These are phyloP conservation scores for Coniella lustricola DNA, from an alignment of 2,329 filamentous ascomycete species.

Conservation along the genomic window DNA sequence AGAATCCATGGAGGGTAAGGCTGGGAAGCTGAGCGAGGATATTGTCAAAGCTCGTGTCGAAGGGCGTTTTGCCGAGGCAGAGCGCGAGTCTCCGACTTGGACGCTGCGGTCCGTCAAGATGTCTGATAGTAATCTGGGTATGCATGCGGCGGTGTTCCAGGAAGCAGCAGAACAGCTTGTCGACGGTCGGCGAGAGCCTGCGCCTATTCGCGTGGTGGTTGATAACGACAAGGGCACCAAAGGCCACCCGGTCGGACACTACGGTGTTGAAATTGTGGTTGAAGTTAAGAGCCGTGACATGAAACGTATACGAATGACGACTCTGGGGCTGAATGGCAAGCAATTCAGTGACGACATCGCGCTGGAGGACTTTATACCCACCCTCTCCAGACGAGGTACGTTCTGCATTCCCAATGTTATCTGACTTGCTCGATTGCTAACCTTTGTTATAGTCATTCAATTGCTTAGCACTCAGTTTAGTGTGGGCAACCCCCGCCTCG, in stretches of 20 bases:
- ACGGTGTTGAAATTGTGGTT: conserved; percentile 64
- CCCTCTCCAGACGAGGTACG: conserved; percentile 67
- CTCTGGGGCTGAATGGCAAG: conserved; percentile 60
- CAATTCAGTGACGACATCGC: conserved; percentile 69
- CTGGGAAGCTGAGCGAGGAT: conserved; percentile 72
- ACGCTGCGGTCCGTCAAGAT: conserved; percentile 64
- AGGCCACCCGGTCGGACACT: conserved; percentile 58
- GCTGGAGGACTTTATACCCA: conserved; percentile 64
- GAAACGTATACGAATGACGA: conserved; percentile 42
- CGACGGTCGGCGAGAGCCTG: conserved; percentile 60
- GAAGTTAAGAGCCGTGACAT: conserved; percentile 51
- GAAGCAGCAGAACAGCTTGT: conserved; percentile 56
- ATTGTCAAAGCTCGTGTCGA: conserved; percentile 81
- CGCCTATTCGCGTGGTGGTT: conserved; percentile 64
- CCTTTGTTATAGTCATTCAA: conserved; percentile 52
- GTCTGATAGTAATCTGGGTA: conserved; percentile 50
- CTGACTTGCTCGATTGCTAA: conserved; percentile 25
- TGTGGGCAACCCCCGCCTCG: conserved; percentile 56
- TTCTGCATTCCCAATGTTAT: conserved; percentile 2
- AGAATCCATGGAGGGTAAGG: conserved; percentile 71
- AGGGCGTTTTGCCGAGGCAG: conserved; percentile 72
- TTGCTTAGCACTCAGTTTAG: conserved; percentile 65
- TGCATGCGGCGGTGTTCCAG: conserved; percentile 66
- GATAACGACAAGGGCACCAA: conserved; percentile 62
- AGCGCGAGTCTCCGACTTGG: conserved; percentile 77